Evolutionary conservation across 75 land plant species (phyloP), one percentile per base, ranked within the genome.

Genomic region (Pinus albicaulis): DNA sequence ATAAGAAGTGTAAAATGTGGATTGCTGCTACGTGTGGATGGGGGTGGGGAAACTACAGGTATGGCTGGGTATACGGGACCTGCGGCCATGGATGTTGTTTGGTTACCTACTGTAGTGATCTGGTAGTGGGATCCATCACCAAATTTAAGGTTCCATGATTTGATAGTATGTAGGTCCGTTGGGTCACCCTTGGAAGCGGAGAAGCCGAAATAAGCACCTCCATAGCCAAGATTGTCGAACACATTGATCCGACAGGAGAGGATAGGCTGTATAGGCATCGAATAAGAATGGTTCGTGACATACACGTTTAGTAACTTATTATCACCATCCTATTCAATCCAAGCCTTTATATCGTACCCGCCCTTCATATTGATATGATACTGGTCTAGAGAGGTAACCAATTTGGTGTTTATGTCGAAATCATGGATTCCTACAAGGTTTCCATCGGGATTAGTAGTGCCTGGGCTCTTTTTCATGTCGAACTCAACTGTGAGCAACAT

Each of bases 371-470:
- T 24, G 44, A 83, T 71, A 2, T 15, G 0, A 3, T 31, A 23
- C 5, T 3, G 1, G n/a, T 76, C 82, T 1, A 80, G 82, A 57
- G 80, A 82, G 16, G 56, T 63, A 10, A 65, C 12, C 0, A 7
- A 8, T 1, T 26, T 70, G 11, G 85, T 80, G 7, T 69, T 44
- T 41, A 83, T 63, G 71, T 64, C 72, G 25, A 71, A 52, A 48
- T 76, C 60, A 53, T 83, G 62, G 7, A 83, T 52, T 3, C 82
- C 85, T 16, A 83, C 85, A 26, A 80, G 85, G 63, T 83, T 83
- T 44, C 73, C 79, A 41, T 76, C 80, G 56, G 72, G 69, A 44
- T 83, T 82, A 25, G 26, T 34, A 4, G 59, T 55, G 7, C 2
- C 68, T 4, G 68, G 25, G 76, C 20, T 74, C 34, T 74, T 58